Percentiles rank a stretch among this genome's conserved stretches.
Conservation (phyloP, 1,139 yeast species). For the Geotrichum europaeum region DNA sequence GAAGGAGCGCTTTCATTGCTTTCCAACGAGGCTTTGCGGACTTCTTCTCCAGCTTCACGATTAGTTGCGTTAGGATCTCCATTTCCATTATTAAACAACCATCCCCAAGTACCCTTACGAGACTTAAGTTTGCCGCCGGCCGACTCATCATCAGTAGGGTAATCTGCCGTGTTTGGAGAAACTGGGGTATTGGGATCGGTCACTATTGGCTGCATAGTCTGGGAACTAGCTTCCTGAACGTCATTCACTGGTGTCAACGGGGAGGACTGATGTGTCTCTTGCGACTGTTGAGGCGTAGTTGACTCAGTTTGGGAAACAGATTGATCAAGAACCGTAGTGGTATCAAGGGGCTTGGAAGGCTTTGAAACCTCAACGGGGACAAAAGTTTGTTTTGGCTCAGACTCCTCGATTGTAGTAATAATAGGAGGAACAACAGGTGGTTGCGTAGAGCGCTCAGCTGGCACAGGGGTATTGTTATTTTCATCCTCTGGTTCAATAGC, state of each 20-base stretch:
- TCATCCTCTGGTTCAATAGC: not conserved
- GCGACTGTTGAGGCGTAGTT: not conserved
- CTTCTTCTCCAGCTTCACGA: not conserved
- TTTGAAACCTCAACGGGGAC: slow-evolving; percentile 2
- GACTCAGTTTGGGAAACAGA: slow-evolving; percentile 9
- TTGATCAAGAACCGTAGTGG: slow-evolving; percentile 5
- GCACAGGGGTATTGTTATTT: not conserved
- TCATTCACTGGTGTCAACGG: not conserved
- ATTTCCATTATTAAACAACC: slow-evolving; percentile 21
- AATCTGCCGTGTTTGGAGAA: slow-evolving; percentile 4
- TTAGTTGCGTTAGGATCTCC: not conserved
- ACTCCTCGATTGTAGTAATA: not conserved
- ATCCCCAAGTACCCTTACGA: slow-evolving; percentile 26
- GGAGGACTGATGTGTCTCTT: not conserved
- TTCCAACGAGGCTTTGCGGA: not conserved
- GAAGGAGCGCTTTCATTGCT: not conserved
- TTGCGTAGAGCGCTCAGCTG: not conserved
- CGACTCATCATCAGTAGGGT: slow-evolving; percentile 12
- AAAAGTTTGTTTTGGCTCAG: not conserved
- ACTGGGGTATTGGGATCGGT: slow-evolving; percentile 1
- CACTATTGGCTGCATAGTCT: not conserved
- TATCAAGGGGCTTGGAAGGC: slow-evolving; percentile 6
- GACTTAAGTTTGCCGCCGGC: slow-evolving; percentile 13
- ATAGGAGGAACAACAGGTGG: not conserved
- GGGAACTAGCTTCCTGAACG: not conserved